These are phyloP conservation scores for Apiospora malaysiana DNA, from an alignment of 2,329 filamentous ascomycete species.

Conservation along the genomic window DNA sequence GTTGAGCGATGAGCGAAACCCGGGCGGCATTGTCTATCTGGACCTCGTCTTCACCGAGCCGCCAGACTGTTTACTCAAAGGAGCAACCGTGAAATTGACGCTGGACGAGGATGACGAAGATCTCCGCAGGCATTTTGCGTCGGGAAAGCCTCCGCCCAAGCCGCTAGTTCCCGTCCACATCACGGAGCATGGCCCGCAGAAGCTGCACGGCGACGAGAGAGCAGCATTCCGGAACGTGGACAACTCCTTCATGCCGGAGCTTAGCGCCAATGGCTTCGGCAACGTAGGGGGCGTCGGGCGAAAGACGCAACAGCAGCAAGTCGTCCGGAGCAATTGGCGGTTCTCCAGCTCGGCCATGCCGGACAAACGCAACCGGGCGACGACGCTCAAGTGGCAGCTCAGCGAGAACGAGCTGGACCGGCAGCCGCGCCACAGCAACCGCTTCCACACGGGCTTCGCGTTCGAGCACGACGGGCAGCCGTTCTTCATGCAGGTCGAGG, in stretches of 20 bases:
- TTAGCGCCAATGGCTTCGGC: slow-evolving; percentile 30
- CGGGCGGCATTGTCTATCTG: slow-evolving; percentile 38
- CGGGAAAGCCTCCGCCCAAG: neutral
- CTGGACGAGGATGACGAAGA: slow-evolving; percentile 34
- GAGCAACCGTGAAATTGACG: slow-evolving; percentile 33
- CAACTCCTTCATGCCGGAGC: slow-evolving; percentile 27
- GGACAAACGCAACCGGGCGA: slow-evolving; percentile 24
- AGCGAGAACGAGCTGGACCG: slow-evolving; percentile 37
- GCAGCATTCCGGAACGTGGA: slow-evolving; percentile 23
- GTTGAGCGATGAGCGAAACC: slow-evolving; percentile 27
- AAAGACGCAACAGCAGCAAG: slow-evolving; percentile 27
- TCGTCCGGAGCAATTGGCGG: neutral
- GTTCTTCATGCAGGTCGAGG: slow-evolving; percentile 39
- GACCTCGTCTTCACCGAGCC: slow-evolving; percentile 36
- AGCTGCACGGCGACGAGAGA: slow-evolving; percentile 30
- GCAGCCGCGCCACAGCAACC: slow-evolving; percentile 34
- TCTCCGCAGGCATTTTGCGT: slow-evolving; percentile 25
- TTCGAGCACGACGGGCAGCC: slow-evolving; percentile 38
- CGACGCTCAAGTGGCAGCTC: slow-evolving; percentile 38
- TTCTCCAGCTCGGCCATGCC: neutral
- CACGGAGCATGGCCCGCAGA: slow-evolving; percentile 32
- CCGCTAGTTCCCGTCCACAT: slow-evolving; percentile 33
- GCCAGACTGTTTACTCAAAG: slow-evolving; percentile 32
- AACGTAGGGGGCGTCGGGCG: slow-evolving; percentile 32
- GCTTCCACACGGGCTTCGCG: slow-evolving; percentile 38